phyloP scores from a whole-genome alignment of 2,329 filamentous ascomycete genomes.

The Hypoxylon sp. region DNA sequence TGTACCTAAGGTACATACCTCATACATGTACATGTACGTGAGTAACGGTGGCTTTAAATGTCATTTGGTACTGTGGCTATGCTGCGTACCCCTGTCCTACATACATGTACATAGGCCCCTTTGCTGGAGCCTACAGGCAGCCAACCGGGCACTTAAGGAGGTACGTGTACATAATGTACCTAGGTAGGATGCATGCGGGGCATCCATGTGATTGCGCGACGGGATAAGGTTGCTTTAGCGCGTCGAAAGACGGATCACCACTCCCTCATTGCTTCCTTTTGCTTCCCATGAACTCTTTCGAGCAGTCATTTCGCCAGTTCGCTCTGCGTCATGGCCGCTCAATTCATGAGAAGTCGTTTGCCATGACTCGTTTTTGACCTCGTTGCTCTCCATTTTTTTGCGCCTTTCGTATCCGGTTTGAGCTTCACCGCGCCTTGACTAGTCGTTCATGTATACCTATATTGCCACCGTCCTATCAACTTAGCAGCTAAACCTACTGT shows the following conservation, averaged over 20 bases:
- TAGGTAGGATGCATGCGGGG: not conserved
- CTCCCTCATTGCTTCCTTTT: too few species aligned
- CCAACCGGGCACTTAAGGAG: not conserved
- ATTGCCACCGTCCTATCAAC: not conserved
- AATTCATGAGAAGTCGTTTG: not conserved
- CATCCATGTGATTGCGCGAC: conserved; percentile 39
- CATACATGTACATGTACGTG: too few species aligned
- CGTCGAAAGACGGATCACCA: not conserved
- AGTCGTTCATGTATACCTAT: not conserved
- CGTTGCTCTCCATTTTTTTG: not conserved
- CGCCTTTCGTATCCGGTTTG: not conserved
- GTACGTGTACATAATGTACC: too few species aligned
- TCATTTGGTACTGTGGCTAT: too few species aligned
- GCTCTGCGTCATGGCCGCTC: conserved; percentile 6
- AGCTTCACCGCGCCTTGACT: not conserved
- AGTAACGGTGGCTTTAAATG: too few species aligned
- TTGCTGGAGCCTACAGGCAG: conserved; percentile 10
- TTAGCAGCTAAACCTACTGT: conserved; percentile 13
- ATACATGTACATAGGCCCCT: not conserved
- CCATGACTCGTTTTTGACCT: conserved; percentile 25
- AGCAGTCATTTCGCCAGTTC: too few species aligned
- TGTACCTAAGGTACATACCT: too few species aligned
- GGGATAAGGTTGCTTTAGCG: conserved; percentile 9
- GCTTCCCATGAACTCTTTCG: not conserved
- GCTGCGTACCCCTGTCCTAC: too few species aligned